Evolutionary conservation across 441 rosid genomes (phyloP), one percentile per base, ranked within the genome.

Genomic region (Jatropha multifida): DNA sequence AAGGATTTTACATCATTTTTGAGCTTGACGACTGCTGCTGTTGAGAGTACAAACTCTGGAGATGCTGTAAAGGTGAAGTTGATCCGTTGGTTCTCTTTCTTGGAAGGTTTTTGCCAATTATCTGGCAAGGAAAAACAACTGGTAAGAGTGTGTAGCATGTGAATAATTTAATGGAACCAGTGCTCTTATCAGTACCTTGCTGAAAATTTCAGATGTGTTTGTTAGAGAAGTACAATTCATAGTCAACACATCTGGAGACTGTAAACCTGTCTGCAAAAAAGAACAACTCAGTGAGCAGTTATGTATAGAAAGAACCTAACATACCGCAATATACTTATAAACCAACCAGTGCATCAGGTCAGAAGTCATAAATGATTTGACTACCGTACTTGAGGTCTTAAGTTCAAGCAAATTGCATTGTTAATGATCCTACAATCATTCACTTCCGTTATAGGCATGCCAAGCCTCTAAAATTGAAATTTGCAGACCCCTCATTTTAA

Each of bases 221-320:
- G 93, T 72, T 60, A 94, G 78, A 48, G 95, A 90, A 32, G 97
- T 91, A 77, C 97, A 92, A 74, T 89, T 90, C 77, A 94, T 48
- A 58, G 83, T 64, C 71, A 94, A 63, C 65, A 89, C 82, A 68
- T 91, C 89, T 9, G 86, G 93, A 17, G 74, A 65, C 82, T 81
- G 81, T 67, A 87, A 80, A 52, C 87, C 89, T 1, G 52, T 85
- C 97, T 94, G 86, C 1, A 49, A 55, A 13, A 65, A 17, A 75
- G 59, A 77, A 71, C n/a, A 72, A 73, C 9, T 13, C 5, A 13
- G 54, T 64, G 38, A 76, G 38, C 58, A 72, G 51, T 59, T 26
- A 48, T 41, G 60, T 11, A 64, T 4, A 54, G 56, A 68, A 62
- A 75, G 32, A 13, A 74, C 27, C 8, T 51, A 58, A 26, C 37